These are phyloP conservation scores for Cutaneotrichosporon dermatis DNA, from an alignment of 1,284 basidiomycete genomes.

Conservation along the genomic window DNA sequence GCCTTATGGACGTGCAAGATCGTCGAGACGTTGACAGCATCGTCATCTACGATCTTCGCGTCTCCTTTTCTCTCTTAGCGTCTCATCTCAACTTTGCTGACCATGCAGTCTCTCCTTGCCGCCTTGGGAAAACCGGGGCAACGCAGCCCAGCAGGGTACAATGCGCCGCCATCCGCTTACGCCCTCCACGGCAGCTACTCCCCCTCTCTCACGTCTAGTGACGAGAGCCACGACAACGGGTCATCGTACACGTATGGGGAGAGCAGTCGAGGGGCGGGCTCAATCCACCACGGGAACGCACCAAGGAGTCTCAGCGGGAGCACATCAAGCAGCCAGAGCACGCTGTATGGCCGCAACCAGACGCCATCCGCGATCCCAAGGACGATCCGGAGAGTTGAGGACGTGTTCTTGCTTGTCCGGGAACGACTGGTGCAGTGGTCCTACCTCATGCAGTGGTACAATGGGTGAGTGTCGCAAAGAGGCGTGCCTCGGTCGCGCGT, in stretches of 20 bases:
- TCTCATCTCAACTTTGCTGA: too few species aligned
- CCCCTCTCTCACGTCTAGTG: conserved; percentile 16
- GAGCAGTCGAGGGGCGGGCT: too few species aligned
- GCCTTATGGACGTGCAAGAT: too few species aligned
- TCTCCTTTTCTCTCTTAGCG: too few species aligned
- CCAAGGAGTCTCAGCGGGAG: conserved; percentile 6
- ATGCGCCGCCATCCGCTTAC: conserved; percentile 15
- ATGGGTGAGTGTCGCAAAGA: conserved; percentile 45
- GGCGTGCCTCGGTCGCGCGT: too few species aligned
- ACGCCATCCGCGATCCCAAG: conserved; percentile 2
- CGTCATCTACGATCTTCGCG: too few species aligned
- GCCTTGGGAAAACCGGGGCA: conserved; percentile 25
- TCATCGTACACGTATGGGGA: not conserved
- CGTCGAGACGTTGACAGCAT: too few species aligned
- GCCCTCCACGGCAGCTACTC: conserved; percentile 9
- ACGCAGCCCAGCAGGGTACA: conserved; percentile 12
- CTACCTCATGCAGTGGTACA: conserved; percentile 47
- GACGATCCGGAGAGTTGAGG: conserved; percentile 32
- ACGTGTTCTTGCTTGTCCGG: conserved; percentile 36
- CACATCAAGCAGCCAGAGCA: conserved; percentile 5
- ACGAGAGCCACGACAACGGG: conserved; percentile 18
- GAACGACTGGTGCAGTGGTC: conserved; percentile 42
- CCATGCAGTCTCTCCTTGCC: conserved; percentile 30
- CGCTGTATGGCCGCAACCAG: conserved; percentile 13
- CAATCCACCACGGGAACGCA: conserved; percentile 2